Evolutionary conservation across 306 rosid species (phyloP).

Genomic region (Quercus wislizeni): DNA sequence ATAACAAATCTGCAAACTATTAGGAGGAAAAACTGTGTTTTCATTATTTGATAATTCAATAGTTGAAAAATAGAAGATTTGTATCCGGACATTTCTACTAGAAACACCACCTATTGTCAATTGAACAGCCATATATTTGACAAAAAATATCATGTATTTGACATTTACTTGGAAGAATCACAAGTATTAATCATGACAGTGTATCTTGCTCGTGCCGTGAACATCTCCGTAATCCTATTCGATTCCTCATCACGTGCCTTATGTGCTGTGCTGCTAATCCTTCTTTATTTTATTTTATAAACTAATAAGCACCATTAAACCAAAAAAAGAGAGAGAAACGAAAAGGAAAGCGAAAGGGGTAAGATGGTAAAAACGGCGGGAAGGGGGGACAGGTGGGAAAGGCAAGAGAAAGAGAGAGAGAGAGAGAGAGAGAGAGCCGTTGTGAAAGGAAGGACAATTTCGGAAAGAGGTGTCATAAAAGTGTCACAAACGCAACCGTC

Average conservation of each 20-base stretch:
- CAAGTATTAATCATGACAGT: neutral
- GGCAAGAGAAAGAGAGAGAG: no score
- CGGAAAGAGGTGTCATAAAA: slow-evolving; percentile 23
- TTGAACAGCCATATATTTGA: no score
- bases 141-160: no score
- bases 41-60: no score
- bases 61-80: no score
- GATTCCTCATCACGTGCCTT: slow-evolving; percentile 29
- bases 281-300: neutral
- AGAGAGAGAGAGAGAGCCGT: slow-evolving; percentile 31
- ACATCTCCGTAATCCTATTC: neutral
- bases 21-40: no score
- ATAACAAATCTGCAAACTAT: no score
- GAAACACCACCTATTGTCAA: no score
- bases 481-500: slow-evolving; percentile 23
- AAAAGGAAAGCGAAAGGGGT: neutral
- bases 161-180: neutral
- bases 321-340: neutral
- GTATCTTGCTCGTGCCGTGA: no score
- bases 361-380: slow-evolving; percentile 10
- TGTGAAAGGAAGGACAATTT: slow-evolving; percentile 27
- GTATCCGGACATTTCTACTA: no score
- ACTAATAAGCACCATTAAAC: neutral
- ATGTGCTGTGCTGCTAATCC: neutral
- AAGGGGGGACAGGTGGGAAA: no score